phyloP scores from a whole-genome alignment of 805 yeast genomes.

The Candida vartiovaarae region DNA sequence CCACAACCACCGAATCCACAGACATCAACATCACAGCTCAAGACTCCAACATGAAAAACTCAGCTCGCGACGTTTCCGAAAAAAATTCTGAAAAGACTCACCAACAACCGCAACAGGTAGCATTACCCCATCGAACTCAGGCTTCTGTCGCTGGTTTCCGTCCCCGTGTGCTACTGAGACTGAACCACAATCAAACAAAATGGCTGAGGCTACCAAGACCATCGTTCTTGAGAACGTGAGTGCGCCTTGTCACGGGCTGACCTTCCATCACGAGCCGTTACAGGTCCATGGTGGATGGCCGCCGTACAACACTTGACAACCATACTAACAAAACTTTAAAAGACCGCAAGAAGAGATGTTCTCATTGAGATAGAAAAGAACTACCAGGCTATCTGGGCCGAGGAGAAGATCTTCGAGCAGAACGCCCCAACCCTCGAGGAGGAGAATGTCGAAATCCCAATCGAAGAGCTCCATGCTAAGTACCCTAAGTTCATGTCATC shows the following conservation, averaged over 20 bases:
- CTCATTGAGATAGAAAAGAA: conserved; percentile 81
- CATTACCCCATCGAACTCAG: too few relatives aligned
- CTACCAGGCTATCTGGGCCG: conserved; percentile 81
- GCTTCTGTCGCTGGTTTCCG: too few relatives aligned
- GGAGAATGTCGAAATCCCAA: conserved; percentile 39
- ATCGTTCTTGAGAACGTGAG: conserved; percentile 36
- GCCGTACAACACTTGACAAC: background rate
- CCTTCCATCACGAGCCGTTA: background rate
- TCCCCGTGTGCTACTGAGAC: too few relatives aligned
- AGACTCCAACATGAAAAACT: too few relatives aligned
- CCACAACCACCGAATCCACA: too few relatives aligned
- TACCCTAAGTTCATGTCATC: conserved; percentile 85
- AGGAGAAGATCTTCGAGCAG: conserved; percentile 76
- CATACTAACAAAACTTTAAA: conserved; percentile 15
- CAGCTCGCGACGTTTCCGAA: too few relatives aligned
- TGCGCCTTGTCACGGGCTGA: background rate
- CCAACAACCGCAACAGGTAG: too few relatives aligned
- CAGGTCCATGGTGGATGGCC: background rate
- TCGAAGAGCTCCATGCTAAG: conserved; percentile 57
- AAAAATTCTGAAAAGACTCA: too few relatives aligned
- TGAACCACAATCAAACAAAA: conserved; percentile 1
- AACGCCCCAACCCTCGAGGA: conserved; percentile 81
- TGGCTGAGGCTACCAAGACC: conserved; percentile 25
- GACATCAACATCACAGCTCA: too few relatives aligned
- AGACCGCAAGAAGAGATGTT: conserved; percentile 91